phyloP scores from a whole-genome alignment of 805 yeast species.

The Wickerhamiella allomyrinae region DNA sequence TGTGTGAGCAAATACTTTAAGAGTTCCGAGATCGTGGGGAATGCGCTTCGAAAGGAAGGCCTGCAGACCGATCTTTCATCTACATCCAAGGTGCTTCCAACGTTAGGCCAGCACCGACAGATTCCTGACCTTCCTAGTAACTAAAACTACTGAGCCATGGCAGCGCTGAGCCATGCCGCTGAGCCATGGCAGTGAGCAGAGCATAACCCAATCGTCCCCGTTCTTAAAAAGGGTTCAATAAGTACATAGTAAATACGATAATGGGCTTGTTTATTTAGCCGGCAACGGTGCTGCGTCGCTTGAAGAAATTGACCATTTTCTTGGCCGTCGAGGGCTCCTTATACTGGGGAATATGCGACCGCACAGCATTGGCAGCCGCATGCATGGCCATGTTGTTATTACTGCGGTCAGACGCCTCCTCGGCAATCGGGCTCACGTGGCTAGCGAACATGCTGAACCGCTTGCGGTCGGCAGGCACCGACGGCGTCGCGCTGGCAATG shows the following conservation, averaged over 20 bases:
- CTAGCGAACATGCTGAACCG: conserved; percentile 13
- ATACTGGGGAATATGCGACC: neutral
- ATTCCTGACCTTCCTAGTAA: conserved; percentile 1
- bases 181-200: no score
- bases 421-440: neutral
- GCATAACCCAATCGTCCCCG: no score
- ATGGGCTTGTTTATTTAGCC: neutral
- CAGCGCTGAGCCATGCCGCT: no score
- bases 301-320: conserved; percentile 25
- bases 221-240: neutral
- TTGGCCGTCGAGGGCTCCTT: conserved; percentile 17
- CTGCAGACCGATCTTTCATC: conserved; percentile 8
- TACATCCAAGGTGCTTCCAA: conserved; percentile 9
- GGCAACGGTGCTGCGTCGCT: conserved; percentile 24
- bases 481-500: conserved; percentile 1
- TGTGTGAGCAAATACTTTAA: conserved; percentile 74
- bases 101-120: conserved; percentile 14
- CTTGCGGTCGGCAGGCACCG: conserved; percentile 9
- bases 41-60: conserved; percentile 14
- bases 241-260: neutral
- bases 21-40: conserved; percentile 34
- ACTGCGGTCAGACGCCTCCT: neutral
- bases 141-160: no score
- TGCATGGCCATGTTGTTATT: neutral
- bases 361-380: neutral